Evolutionary conservation across 2,329 filamentous ascomycete genomes (phyloP).

Genomic region (Fusarium falciforme): DNA sequence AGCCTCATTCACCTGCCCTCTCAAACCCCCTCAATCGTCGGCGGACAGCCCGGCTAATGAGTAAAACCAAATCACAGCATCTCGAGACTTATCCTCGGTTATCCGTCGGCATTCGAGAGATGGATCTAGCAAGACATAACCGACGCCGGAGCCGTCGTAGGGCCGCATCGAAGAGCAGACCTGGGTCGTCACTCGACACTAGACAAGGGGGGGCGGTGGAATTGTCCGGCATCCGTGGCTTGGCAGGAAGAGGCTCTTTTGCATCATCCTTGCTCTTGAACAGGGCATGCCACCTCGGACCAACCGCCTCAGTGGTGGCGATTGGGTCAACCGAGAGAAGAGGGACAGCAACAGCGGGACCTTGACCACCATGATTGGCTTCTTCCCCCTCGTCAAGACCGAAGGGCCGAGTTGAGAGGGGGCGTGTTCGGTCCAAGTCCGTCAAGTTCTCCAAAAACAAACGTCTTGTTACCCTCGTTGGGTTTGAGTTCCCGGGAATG

Average conservation of each 20-base stretch:
- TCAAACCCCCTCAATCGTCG: not conserved
- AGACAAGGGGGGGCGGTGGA: slow-evolving; percentile 18
- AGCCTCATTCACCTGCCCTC: not conserved
- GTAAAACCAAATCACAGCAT: slow-evolving; percentile 6
- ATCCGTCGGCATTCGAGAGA: slow-evolving; percentile 32
- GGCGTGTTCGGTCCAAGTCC: slow-evolving; percentile 6
- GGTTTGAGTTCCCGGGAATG: not conserved
- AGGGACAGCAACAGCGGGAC: not conserved
- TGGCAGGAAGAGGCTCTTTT: slow-evolving; percentile 30
- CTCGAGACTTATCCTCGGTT: slow-evolving; percentile 40
- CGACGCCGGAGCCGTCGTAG: slow-evolving; percentile 18
- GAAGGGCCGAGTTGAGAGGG: not conserved
- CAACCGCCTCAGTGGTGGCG: not conserved
- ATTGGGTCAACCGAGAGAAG: not conserved
- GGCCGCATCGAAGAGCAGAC: slow-evolving; percentile 10
- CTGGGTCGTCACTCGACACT: not conserved
- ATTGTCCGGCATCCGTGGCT: slow-evolving; percentile 16
- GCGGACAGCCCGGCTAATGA: slow-evolving; percentile 22
- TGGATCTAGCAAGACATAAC: slow-evolving; percentile 12
- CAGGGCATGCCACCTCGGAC: not conserved
- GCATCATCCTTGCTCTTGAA: slow-evolving; percentile 2
- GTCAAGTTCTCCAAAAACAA: not conserved
- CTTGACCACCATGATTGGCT: not conserved
- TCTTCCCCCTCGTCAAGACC: not conserved
- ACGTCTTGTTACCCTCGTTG: slow-evolving; percentile 9